Conservation (phyloP, 2,329 filamentous ascomycete species). For the Escovopsis weberi region DNA sequence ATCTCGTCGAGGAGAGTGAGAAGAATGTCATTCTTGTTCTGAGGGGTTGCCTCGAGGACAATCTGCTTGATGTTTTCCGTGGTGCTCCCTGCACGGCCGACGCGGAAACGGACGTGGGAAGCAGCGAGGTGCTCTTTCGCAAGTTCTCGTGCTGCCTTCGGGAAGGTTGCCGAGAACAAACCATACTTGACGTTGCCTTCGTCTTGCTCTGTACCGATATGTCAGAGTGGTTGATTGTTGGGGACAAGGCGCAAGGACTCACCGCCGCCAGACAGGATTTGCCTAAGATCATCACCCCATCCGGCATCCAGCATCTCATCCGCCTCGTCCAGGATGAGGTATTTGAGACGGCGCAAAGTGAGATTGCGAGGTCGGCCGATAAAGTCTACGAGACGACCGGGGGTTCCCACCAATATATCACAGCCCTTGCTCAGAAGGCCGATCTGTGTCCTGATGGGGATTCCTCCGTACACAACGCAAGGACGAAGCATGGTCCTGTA, state of each 20-base stretch:
- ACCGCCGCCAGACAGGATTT: constrained; percentile 72
- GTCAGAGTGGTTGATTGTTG: not conserved
- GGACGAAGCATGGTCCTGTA: constrained; percentile 92
- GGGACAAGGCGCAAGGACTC: constrained; percentile 20
- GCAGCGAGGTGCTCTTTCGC: constrained; percentile 62
- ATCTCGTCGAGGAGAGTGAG: constrained; percentile 57
- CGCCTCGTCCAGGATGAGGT: constrained; percentile 79
- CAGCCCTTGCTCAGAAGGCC: constrained; percentile 68
- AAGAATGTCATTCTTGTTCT: constrained; percentile 55
- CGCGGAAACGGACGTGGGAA: constrained; percentile 64
- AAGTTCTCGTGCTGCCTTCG: constrained; percentile 60
- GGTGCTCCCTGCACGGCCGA: constrained; percentile 74
- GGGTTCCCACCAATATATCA: constrained; percentile 77
- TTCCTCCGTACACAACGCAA: constrained; percentile 78
- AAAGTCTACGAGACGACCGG: constrained; percentile 74
- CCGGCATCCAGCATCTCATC: constrained; percentile 77
- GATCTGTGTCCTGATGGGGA: constrained; percentile 54
- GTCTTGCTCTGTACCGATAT: constrained; percentile 47
- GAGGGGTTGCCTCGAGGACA: constrained; percentile 50
- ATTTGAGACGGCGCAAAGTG: constrained; percentile 62
- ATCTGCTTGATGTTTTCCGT: constrained; percentile 73
- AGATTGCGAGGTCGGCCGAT: constrained; percentile 57
- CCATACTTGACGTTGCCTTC: constrained; percentile 55
- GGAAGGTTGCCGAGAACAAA: constrained; percentile 93
- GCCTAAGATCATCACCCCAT: constrained; percentile 63